Evolutionary conservation across 148 eudicot genomes (phyloP), one percentile per base, ranked within the genome.

Genomic region (Vaccinium macrocarpon): DNA sequence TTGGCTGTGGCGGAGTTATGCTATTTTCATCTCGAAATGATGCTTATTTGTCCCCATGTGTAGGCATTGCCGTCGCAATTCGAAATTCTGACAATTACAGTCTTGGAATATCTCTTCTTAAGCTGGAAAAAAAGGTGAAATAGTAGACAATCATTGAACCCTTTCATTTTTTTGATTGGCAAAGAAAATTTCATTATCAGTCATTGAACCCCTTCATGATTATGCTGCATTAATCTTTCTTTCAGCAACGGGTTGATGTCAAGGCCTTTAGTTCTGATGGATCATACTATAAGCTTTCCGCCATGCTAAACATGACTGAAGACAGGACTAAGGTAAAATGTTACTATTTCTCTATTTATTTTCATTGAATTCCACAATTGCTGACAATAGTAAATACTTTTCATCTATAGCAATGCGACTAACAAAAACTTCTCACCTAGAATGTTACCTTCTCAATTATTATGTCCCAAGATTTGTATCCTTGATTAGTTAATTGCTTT

Each of bases 41-140:
- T 82, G 82, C 94, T n/a, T 97, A 92, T 88, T 88, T 97, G 81
- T 97, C 99, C 55, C 98, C 99, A 52, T 90, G 94, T 87, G 98
- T 97, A 80, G 99, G 98, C 62, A 91, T 97, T 85, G 89, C 98
- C 77, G 98, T 97, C 83, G 94, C 99, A 80, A 64, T 90, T 82
- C 92, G 84, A 83, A 87, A 92, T 85, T 93, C 96, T 49, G 93
- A 91, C 71, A 89, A 89, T 90, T 97, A 87, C 86, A 93, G 97
- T 87, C 92, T 98, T 82, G 99, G 99, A 19, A 88, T 95, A 75
- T 95, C 99, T 70, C 96, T 97, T 83, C 93, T 95, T 87, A 98
- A 97, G 90, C 93, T 97, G 86, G 99, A 97, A 89, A 97, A 95
- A 80, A 94, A 95, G 99, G 99, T 97, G 56, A 86, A 27, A 29